Base-by-base conservation (phyloP, 2,329 filamentous ascomycete species). In the Pseudogymnoascus sp. region DNA sequence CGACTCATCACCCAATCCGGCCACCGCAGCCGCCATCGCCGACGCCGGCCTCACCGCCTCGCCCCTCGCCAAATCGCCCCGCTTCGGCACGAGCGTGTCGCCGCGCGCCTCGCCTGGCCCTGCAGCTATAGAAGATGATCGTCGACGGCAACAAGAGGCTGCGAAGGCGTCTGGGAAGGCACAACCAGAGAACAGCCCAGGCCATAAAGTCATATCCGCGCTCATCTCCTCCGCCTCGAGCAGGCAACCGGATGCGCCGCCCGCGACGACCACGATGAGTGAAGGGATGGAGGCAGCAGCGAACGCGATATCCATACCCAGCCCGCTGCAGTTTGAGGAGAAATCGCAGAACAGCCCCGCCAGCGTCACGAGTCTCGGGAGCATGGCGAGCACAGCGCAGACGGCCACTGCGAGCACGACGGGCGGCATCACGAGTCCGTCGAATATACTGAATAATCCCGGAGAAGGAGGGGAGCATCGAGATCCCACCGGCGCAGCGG, bases 41-140 rank as follows among this genome's bases (percentile, higher is more conserved):
- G 70, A 70, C 66, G 65, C 68, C 60, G 69, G 69, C 21, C 61
- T 72, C 14, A 65, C 64, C 44, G 65, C 64, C 11, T 72, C 70
- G 16, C 71, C 71, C n/a, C 69, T 69, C 19, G 66, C 71, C 14
- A 73, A 74, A 62, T 71, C 71, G 16, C 71, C 70, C 29, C 69
- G 71, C 33, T 71, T 72, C 50, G 70, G 68, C 37, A 69, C 69
- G 37, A 64, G 65, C 33, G 72, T 72, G 35, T 70, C 81, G 40
- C 67, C 72, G 6, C 65, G 61, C 63, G 69, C 67, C 47, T 64
- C 80, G 47, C 66, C 71, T 35, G 82, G 78, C 66, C 81, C 81
- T 37, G 81, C 80, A 63, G 82, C 81, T 61, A 72, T 83, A 38
- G 81, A 81, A 67, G 82, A 85, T 70, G 79, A 83, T 77, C 77